Conservation (phyloP, 768 basidiomycete genomes). For the Lactifluus volemus region DNA sequence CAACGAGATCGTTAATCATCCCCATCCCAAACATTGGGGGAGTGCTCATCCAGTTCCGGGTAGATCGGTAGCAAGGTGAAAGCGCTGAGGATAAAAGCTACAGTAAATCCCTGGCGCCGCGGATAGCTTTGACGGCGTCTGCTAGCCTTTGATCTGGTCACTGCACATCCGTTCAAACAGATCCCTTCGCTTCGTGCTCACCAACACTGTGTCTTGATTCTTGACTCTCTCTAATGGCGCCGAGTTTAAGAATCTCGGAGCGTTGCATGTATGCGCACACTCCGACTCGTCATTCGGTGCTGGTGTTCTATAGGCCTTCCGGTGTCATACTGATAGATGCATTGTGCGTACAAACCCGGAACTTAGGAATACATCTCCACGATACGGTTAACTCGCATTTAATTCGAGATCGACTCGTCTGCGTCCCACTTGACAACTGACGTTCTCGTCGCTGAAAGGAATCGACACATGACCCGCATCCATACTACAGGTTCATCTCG, state of each 20-base stretch:
- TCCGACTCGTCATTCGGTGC: neutral
- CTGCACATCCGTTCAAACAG: neutral
- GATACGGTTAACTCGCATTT: neutral
- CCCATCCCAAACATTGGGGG: neutral
- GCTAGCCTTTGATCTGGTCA: neutral
- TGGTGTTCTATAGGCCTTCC: neutral
- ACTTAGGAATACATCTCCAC: neutral
- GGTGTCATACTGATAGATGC: neutral
- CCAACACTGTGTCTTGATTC: neutral
- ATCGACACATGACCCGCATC: no score
- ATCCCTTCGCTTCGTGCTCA: no score
- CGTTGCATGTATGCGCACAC: neutral
- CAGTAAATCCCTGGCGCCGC: neutral
- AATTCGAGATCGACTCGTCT: neutral
- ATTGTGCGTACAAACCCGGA: neutral
- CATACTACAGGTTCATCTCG: no score
- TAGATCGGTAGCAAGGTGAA: neutral
- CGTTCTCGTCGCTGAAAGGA: no score
- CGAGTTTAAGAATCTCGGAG: neutral
- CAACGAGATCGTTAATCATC: neutral
- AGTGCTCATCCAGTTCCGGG: neutral
- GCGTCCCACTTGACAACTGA: neutral
- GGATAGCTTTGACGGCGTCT: neutral
- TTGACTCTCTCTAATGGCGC: neutral
- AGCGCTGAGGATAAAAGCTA: neutral